Evolutionary conservation across 495 filamentous ascomycete genomes (phyloP).

Genomic region (Penicillium simplicissimum): DNA sequence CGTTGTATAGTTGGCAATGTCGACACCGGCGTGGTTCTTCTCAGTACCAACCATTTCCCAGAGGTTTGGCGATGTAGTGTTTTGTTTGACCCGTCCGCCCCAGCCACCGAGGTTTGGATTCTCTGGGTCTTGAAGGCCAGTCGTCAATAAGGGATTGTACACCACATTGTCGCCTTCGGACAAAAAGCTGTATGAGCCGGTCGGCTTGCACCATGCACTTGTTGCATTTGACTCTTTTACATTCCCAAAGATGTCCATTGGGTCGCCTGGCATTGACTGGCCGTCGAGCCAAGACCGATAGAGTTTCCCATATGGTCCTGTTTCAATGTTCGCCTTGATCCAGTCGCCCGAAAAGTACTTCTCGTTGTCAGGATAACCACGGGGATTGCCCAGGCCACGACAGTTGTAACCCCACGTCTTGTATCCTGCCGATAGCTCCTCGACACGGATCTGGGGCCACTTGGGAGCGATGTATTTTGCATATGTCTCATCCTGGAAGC

Average conservation of each 20-base stretch:
- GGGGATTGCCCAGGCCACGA: conserved; percentile 10
- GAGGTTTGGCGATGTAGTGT: conserved; percentile 39
- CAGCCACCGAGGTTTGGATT: conserved; percentile 42
- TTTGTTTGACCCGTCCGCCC: conserved; percentile 40
- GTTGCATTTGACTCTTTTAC: neutral
- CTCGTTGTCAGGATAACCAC: conserved; percentile 38
- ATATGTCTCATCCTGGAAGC: conserved; percentile 43
- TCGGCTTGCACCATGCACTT: conserved; percentile 3
- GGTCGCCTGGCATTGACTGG: conserved; percentile 27
- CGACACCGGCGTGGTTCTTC: conserved; percentile 3
- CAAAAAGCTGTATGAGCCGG: conserved; percentile 26
- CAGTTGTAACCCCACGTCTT: conserved; percentile 35
- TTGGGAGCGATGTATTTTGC: conserved; percentile 41
- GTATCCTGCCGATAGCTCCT: conserved; percentile 22
- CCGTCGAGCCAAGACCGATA: conserved; percentile 33
- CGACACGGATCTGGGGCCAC: conserved; percentile 36
- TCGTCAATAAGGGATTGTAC: conserved; percentile 42
- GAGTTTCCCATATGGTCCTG: conserved; percentile 36
- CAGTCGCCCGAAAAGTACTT: conserved; percentile 41
- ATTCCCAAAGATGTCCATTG: conserved; percentile 18
- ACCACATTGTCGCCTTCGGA: conserved; percentile 46
- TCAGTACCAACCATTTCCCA: conserved; percentile 26
- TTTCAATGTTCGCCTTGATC: conserved; percentile 42
- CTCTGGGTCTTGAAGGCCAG: conserved; percentile 39
- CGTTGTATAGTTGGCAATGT: conserved; percentile 9